Conservation (phyloP, 306 rosid genomes). For the Cucumis melo region DNA sequence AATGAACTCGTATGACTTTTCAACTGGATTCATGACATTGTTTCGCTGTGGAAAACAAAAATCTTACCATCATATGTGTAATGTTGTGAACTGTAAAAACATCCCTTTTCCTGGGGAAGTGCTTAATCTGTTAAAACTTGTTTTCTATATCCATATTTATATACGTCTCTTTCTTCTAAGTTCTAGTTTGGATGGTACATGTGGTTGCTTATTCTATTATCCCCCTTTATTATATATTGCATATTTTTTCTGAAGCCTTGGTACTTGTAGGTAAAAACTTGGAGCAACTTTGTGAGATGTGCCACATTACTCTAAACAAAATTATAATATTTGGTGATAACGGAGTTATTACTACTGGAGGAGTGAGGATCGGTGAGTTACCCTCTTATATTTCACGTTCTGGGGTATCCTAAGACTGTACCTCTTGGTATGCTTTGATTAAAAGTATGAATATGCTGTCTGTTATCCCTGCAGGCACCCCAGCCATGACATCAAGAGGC, state of each 20-base stretch:
- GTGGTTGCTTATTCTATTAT: neutral
- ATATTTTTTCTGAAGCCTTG: slow-evolving; percentile 4
- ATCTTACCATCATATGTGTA: neutral
- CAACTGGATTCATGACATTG: neutral
- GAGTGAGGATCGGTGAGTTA: slow-evolving; percentile 76
- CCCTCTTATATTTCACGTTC: neutral
- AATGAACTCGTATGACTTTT: neutral
- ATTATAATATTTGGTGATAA: slow-evolving; percentile 71
- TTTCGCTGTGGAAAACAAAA: neutral
- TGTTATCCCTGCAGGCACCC: slow-evolving; percentile 47
- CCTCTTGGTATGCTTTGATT: neutral
- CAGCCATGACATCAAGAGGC: slow-evolving; percentile 97
- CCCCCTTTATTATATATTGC: slow-evolving; percentile 1
- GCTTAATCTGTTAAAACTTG: neutral
- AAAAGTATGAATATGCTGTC: neutral
- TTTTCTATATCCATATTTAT: neutral
- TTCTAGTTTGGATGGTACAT: neutral
- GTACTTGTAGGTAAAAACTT: slow-evolving; percentile 56
- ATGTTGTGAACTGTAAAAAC: neutral
- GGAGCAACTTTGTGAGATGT: slow-evolving; percentile 79
- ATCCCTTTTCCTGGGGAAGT: neutral
- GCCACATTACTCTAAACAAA: slow-evolving; percentile 84
- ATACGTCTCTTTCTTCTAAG: neutral
- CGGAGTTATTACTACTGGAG: slow-evolving; percentile 71
- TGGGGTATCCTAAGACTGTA: neutral